Evolutionary conservation across 495 filamentous ascomycete species (phyloP), one percentile per base, ranked within the genome.

Genomic region (Tuber umbilicatum): DNA sequence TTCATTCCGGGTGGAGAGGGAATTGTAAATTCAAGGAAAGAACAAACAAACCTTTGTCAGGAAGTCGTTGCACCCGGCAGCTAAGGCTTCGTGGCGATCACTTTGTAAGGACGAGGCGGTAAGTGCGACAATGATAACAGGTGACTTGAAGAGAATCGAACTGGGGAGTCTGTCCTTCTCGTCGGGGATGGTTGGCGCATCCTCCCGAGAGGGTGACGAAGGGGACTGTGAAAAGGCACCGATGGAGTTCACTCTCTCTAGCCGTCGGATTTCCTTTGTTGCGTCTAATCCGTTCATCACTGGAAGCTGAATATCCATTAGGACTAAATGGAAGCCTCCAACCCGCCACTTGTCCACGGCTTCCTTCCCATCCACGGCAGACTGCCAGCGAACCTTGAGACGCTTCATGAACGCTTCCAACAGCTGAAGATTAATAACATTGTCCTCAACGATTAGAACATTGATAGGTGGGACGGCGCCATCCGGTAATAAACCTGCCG

Each of bases 301-400:
- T 1, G 95, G 95, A 72, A 99, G 85, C 81, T 99, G 95, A 79
- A 99, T 98, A 83, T 99, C 95, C 95, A 99, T 99, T 73, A 99
- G 84, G 40, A 99, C 95, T 76, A 99, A 85, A 84, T 99, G 95
- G 81, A 97, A 99, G n/a, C 95, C 95, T 42, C 95, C 95, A 21
- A 89, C 86, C 21, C 92, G 89, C 95, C 95, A 99, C 84, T 97
- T 97, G 55, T 87, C 89, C 14, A 98, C 94, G 5, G 95, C 96
- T 73, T 97, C 94, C 81, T 89, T 90, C 41, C 95, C 95, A 83
- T 99, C 97, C 85, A 93, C 93, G 45, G 95, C 95, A 68, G 93
- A 96, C 83, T 94, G 91, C 95, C 95, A 98, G n/a, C 95, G 91
- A 40, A 99, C 95, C 80, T 96, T 97, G 45, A 99, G 87, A 68